Base-by-base conservation (phyloP, 2,329 filamentous ascomycete species). In the Colletotrichum abscissum region DNA sequence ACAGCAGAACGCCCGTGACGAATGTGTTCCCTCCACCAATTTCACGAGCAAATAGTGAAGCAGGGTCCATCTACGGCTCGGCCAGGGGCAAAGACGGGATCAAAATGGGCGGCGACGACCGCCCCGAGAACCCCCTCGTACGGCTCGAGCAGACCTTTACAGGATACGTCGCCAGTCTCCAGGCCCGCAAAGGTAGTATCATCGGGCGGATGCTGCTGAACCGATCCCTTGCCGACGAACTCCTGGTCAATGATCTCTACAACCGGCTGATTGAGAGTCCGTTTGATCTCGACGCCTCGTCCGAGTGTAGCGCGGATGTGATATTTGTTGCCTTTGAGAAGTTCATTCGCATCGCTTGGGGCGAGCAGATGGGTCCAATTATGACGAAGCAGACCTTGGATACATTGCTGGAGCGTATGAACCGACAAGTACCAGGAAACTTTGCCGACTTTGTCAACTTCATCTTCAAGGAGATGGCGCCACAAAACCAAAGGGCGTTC, bases 321-420 rank as follows among this genome's bases (percentile, higher is more conserved):
- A 88, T 98, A 5, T 97, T 98, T 79, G 93, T 94, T 30, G 93
- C 95, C 0, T 98, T 98, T 80, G 95, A 98, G 81, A 98, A 97
- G 74, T 98, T 98, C 77, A 85, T 98, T 73, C 92, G 91, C 72
- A 92, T 95, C 75, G 95, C 94, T 14, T 98, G 96, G 96, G 92
- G 90, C 72, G 93, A 96, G 76, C 92, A 94, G 77, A 95, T 98
- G 87, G 96, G 96, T 0, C 91, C 94, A 3, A 90, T 98, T 68
- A 91, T 98, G 81, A 91, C 94, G 1, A 87, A 90, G 65, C 87
- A 92, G 59, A 89, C 91, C 5, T 86, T 98, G 49, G 90, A 93
- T 69, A 90, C 91, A 1, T 87, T 98, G n/a, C 95, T 97, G 77
- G 88, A 89, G 72, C 87, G 90, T 71, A 87, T 89, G 11, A 88